Conservation (phyloP, 208 protist genomes). For the Lotmaria passim region DNA sequence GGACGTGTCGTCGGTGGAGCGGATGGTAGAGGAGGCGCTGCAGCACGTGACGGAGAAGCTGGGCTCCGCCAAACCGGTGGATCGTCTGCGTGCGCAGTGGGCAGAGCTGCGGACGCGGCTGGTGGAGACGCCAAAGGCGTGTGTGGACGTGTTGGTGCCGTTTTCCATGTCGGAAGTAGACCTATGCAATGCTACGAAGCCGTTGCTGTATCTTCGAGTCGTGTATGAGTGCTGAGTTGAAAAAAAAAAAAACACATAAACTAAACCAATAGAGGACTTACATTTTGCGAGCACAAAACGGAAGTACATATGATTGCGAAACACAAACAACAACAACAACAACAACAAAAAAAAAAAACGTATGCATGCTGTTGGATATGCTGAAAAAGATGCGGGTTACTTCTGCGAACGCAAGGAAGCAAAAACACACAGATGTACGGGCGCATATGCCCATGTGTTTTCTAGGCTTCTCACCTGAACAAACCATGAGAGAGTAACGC, state of each 20-base stretch:
- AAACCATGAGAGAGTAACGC: too few species aligned
- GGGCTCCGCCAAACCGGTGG: neutral
- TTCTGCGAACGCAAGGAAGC: too few species aligned
- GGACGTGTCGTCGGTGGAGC: neutral
- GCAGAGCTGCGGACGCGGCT: constrained; percentile 16
- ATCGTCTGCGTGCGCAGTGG: constrained; percentile 11
- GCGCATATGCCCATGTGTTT: too few species aligned
- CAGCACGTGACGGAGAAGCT: constrained; percentile 4
- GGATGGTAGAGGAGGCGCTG: constrained; percentile 8
- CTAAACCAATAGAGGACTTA: neutral
- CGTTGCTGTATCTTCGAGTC: constrained; percentile 45
- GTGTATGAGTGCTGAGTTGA: constrained; percentile 14
- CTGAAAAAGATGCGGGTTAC: too few species aligned
- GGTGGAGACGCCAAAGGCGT: constrained; percentile 10
- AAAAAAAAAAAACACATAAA: neutral
- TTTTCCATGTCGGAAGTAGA: constrained; percentile 36
- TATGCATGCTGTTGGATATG: too few species aligned
- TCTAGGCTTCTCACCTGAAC: too few species aligned
- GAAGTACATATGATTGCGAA: neutral
- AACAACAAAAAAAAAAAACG: neutral
- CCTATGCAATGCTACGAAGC: constrained; percentile 13
- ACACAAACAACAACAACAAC: constrained; percentile 21
- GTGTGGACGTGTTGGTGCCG: constrained; percentile 44
- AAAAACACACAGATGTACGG: too few species aligned
- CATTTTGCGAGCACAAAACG: too few species aligned